Base-by-base conservation (phyloP, 768 basidiomycete genomes). In the Rhodosporidiobolus odoratus region DNA sequence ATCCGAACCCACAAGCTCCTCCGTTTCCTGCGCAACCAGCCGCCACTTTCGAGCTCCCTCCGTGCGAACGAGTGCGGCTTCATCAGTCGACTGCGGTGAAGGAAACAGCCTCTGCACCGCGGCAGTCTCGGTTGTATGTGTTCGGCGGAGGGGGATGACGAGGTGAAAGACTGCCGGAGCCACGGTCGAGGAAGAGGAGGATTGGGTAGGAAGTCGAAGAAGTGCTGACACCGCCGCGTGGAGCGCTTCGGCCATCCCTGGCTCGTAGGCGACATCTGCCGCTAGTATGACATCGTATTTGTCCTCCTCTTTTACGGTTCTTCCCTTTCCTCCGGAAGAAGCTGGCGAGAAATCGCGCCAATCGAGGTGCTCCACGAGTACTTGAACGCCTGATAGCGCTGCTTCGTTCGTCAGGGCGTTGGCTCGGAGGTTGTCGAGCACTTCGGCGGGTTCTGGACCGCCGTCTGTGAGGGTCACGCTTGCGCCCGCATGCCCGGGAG, bases 261-360 rank as follows among this genome's bases (percentile, higher is more conserved):
- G 84, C 69, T 90, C 84, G 78, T 92, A 92, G 15, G 91, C 82
- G 62, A 91, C 86, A 74, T 92, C 90, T 40, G 91, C 89, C 0
- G 87, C 91, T 47, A 92, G 81, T 40, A 92, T 83, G 32, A 90
- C 76, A 64, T 91, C 86, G 79, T 89, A 90, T 2, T 83, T 80
- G 40, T 63, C 50, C 25, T 79, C 78, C 40, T 80, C 69, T 0
- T 83, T 82, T 0, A 79, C 10, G 27, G 21, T 1, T 21, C 35
- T n/a, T 10, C 35, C 8, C 35, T 27, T 7, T 25, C 40, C 27
- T n/a, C n/a, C 27, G n/a, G 9, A 9, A 8, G 15, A 4, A 40
- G 47, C 17, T 37, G 63, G 52, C 25, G 65, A 41, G 30, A 65
- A 66, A 13, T 77, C 58, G 63, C 84, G 82, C 90, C 90, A 91